Conservation (phyloP, 352 stramenopile species). For the Globisporangium uncinulatum region DNA sequence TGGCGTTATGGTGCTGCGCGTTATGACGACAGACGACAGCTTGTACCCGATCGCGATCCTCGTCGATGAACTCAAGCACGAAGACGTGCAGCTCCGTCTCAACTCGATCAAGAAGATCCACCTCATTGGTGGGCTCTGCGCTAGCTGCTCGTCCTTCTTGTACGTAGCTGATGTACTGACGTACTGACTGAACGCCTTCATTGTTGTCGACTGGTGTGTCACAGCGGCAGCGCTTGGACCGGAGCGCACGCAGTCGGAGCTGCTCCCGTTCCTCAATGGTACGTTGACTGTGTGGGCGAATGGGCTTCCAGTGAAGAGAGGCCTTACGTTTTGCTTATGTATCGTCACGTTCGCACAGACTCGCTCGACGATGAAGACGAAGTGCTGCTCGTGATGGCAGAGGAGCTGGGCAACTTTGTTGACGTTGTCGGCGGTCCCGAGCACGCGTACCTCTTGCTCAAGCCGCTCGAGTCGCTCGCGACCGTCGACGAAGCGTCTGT, state of each 20-base stretch:
- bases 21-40: conserved; percentile 43
- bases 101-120: conserved; percentile 90
- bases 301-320: background rate
- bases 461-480: conserved; percentile 91
- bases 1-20: background rate
- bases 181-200: background rate
- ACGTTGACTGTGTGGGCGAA: conserved; percentile 4
- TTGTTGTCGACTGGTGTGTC: conserved; percentile 5
- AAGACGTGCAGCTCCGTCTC: conserved; percentile 89
- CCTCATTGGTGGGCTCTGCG: conserved; percentile 63
- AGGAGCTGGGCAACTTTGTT: conserved; percentile 88
- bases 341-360: conserved; percentile 45
- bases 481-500: conserved; percentile 95
- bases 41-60: conserved; percentile 88
- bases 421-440: conserved; percentile 88
- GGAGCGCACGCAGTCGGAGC: conserved; percentile 90
- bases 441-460: conserved; percentile 89
- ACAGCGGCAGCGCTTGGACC: conserved; percentile 84
- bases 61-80: conserved; percentile 91
- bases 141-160: background rate
- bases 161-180: background rate
- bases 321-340: background rate
- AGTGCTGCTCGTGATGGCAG: conserved; percentile 92
- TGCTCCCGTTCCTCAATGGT: conserved; percentile 98
- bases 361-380: conserved; percentile 98